These are phyloP conservation scores for Fragaria iinumae DNA, from an alignment of 306 rosid species.

Conservation along the genomic window DNA sequence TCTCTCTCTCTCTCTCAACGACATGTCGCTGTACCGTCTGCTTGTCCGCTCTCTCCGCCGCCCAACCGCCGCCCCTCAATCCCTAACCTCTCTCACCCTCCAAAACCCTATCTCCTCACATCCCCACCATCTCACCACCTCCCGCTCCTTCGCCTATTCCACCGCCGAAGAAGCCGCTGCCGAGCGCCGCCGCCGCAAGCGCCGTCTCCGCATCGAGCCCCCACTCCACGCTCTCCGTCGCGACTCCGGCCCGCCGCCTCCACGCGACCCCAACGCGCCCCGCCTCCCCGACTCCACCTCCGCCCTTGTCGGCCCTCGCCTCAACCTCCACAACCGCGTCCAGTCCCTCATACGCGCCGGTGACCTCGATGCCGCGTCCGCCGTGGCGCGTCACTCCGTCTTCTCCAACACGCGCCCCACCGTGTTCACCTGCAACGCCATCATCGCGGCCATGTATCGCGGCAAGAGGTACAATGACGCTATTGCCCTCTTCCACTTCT, in stretches of 20 bases:
- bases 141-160: conserved; percentile 71
- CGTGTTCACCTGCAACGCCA: conserved; percentile 95
- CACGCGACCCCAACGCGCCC: conserved; percentile 83
- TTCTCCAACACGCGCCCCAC: conserved; percentile 94
- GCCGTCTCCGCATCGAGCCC: conserved; percentile 88
- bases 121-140: conserved; percentile 6
- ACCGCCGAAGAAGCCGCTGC: conserved; percentile 98
- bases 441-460: conserved; percentile 91
- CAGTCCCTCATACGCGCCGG: conserved; percentile 90
- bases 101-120: background rate
- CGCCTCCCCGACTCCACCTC: conserved; percentile 89
- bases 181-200: conserved; percentile 85
- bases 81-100: conserved; percentile 20
- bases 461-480: conserved; percentile 72
- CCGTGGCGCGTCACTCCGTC: conserved; percentile 72
- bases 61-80: conserved; percentile 16
- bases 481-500: conserved; percentile 72
- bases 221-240: conserved; percentile 81
- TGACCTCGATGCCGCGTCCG: conserved; percentile 85
- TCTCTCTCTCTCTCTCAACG: background rate
- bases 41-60: conserved; percentile 62
- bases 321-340: conserved; percentile 88
- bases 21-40: conserved; percentile 58
- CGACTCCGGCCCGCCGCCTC: conserved; percentile 44
- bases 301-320: conserved; percentile 73